These are phyloP conservation scores for Babesia bigemina DNA, from an alignment of 169 alveolate species.

Conservation along the genomic window DNA sequence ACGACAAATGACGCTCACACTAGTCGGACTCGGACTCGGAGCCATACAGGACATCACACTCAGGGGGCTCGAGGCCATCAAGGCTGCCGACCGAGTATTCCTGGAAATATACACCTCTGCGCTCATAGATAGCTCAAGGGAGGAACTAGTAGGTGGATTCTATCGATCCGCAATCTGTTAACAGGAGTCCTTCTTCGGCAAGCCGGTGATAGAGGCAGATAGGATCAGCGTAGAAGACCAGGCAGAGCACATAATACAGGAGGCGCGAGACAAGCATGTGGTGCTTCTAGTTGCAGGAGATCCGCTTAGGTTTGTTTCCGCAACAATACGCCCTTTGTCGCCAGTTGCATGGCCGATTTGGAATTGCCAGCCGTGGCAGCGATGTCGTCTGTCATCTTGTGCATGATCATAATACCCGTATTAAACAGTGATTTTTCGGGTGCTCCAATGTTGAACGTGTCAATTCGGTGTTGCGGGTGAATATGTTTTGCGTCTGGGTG, in stretches of 20 bases:
- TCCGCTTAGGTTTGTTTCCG: conserved; percentile 78
- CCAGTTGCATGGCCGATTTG: no score
- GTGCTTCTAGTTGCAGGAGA: conserved; percentile 94
- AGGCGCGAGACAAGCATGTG: conserved; percentile 84
- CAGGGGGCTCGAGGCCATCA: conserved; percentile 88
- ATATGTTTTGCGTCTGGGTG: no score
- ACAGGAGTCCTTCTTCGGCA: conserved; percentile 80
- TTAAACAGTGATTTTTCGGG: no score
- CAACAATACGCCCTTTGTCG: neutral
- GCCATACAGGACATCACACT: conserved; percentile 91
- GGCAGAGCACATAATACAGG: conserved; percentile 86
- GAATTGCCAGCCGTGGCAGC: no score
- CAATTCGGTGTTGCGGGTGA: no score
- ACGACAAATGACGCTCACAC: conserved; percentile 86
- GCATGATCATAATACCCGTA: no score
- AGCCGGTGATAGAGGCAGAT: conserved; percentile 89
- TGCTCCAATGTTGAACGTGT: no score
- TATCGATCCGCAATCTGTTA: neutral
- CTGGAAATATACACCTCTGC: conserved; percentile 94
- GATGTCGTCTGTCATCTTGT: no score
- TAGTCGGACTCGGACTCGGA: conserved; percentile 93
- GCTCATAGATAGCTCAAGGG: conserved; percentile 77
- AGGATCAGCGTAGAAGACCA: conserved; percentile 92
- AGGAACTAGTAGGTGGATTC: conserved; percentile 71
- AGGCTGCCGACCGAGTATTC: conserved; percentile 84